Percentiles rank a stretch among this genome's conserved stretches.
These are phyloP conservation scores for Colletotrichum karsti DNA, from an alignment of 2,329 filamentous ascomycete species.

Conservation along the genomic window DNA sequence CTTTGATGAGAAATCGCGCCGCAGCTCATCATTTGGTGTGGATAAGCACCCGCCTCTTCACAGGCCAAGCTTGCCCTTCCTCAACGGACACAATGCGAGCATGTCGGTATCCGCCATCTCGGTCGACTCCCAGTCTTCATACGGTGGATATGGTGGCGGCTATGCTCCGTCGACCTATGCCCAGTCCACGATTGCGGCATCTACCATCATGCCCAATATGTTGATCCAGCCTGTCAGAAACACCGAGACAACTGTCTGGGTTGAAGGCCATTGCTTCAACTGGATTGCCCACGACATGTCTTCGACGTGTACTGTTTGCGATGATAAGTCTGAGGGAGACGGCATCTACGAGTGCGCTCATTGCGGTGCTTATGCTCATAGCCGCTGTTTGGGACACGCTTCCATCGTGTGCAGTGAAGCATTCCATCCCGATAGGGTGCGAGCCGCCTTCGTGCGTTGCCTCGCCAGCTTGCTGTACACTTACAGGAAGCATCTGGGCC, in stretches of 20 bases:
- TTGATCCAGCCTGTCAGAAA: constrained; percentile 81
- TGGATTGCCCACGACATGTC: constrained; percentile 67
- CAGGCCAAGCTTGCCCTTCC: constrained; percentile 78
- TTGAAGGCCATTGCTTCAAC: constrained; percentile 84
- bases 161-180: constrained; percentile 88
- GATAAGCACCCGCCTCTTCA: constrained; percentile 75
- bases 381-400: constrained; percentile 68
- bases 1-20: constrained; percentile 82
- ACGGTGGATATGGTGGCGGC: constrained; percentile 76
- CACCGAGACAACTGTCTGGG: constrained; percentile 83
- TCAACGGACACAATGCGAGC: constrained; percentile 69
- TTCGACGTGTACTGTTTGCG: constrained; percentile 76
- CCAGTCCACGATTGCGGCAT: constrained; percentile 85
- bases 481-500: constrained; percentile 70
- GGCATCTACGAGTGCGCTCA: constrained; percentile 79
- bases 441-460: constrained; percentile 71
- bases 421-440: constrained; percentile 68
- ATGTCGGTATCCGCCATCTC: constrained; percentile 68
- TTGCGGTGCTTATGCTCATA: constrained; percentile 66
- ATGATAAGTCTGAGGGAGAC: constrained; percentile 76
- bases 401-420: constrained; percentile 71
- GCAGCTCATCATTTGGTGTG: constrained; percentile 92
- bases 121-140: constrained; percentile 74
- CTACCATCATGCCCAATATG: constrained; percentile 87
- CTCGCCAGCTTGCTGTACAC: constrained; percentile 73